phyloP scores from a whole-genome alignment of 148 eudicot genomes.

The Chenopodium berlandieri region DNA sequence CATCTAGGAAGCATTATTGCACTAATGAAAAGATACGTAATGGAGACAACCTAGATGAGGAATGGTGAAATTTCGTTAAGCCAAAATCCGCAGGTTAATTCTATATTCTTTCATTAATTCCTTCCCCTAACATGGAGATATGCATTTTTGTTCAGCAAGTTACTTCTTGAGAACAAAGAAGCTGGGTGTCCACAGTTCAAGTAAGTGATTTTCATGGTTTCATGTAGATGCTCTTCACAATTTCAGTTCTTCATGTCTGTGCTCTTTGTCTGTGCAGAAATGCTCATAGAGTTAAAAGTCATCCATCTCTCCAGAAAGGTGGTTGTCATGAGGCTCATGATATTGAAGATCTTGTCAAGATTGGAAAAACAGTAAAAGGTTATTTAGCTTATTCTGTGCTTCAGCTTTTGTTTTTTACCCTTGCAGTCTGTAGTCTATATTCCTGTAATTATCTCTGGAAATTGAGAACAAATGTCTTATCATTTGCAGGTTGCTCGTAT shows the following conservation, averaged over 20 bases:
- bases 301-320: constrained; percentile 78
- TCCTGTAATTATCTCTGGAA: neutral
- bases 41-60: constrained; percentile 67
- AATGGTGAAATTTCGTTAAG: constrained; percentile 53
- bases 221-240: constrained; percentile 1
- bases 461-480: neutral
- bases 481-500: constrained; percentile 87
- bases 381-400: neutral
- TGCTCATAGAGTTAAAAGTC: constrained; percentile 63
- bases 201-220: constrained; percentile 41
- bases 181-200: constrained; percentile 71
- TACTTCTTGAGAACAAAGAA: constrained; percentile 56
- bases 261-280: constrained; percentile 48
- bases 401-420: neutral
- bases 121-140: constrained; percentile 12
- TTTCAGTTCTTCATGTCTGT: constrained; percentile 22
- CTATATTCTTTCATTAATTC: constrained; percentile 4
- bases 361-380: constrained; percentile 84
- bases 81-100: neutral
- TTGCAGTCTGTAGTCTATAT: constrained; percentile 10
- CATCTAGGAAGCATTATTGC: constrained; percentile 92
- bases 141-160: constrained; percentile 55
- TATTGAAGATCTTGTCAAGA: constrained; percentile 93
- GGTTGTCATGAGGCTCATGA: constrained; percentile 91
- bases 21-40: constrained; percentile 58